These are phyloP conservation scores for Thymus quinquecostatus DNA, from an alignment of 257 asterid species.

Conservation along the genomic window DNA sequence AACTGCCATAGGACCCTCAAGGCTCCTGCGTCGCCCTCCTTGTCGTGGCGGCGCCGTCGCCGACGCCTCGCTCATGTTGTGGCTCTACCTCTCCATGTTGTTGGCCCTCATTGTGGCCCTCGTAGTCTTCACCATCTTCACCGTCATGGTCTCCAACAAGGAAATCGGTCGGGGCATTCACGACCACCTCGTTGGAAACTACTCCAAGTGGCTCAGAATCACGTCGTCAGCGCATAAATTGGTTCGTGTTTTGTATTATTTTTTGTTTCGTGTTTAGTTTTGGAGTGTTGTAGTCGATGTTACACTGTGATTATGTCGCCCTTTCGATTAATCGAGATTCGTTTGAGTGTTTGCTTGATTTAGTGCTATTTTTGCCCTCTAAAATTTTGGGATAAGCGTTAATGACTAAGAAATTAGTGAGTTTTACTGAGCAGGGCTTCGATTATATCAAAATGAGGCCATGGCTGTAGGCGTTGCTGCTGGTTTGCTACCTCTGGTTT, in stretches of 20 bases:
- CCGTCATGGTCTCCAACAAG: constrained; percentile 57
- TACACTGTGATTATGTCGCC: too few species aligned
- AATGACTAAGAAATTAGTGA: too few species aligned
- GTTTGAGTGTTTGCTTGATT: too few species aligned
- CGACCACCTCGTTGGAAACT: constrained; percentile 55
- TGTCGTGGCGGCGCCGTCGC: constrained; percentile 49
- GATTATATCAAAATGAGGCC: too few species aligned
- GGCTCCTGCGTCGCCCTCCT: constrained; percentile 54
- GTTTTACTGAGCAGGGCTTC: too few species aligned
- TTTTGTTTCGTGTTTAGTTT: too few species aligned
- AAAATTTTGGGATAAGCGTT: too few species aligned
- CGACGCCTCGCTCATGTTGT: constrained; percentile 38
- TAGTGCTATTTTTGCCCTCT: too few species aligned
- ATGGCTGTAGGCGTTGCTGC: too few species aligned
- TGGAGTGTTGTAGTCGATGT: too few species aligned
- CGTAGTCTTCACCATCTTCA: constrained; percentile 46
- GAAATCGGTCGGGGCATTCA: constrained; percentile 46
- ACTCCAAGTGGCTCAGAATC: constrained; percentile 65
- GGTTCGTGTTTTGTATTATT: constrained; percentile 30
- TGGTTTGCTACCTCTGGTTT: too few species aligned
- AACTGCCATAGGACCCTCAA: constrained; percentile 50
- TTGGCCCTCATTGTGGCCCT: constrained; percentile 47
- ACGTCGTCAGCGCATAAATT: constrained; percentile 55
- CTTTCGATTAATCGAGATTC: too few species aligned
- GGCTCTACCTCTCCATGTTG: constrained; percentile 48